Base-by-base conservation (phyloP, 164 flowering plant species). In the Magnolia kwangsiensis region DNA sequence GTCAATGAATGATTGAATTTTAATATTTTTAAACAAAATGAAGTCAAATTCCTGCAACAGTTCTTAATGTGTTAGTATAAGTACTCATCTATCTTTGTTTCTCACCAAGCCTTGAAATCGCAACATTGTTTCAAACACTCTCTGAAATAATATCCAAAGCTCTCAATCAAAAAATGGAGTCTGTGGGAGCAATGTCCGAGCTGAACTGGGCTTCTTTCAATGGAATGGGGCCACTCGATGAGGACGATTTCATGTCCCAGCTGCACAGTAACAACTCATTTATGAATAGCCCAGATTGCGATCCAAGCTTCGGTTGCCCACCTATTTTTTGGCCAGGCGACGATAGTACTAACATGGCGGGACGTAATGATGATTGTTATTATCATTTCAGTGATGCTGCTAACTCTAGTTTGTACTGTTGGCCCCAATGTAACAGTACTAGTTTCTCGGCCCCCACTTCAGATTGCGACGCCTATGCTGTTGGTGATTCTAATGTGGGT, bases 231-330 rank as follows among this genome's bases (percentile, higher is more conserved):
- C 83, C 86, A 29, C 71, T 75, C 24, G 90, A 90, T 51, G 95
- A 91, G 80, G 86, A 88, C 21, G 89, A 90, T 71, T 89, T 91
- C 86, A 86, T 92, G 93, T 85, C 92, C 10, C 89, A 88, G 74
- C 83, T 88, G 80, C 88, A 88, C 58, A 78, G 80, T 20, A 82
- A 72, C 73, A 82, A 67, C 74, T 78, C 85, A 0, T 8, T 80
- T 50, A 55, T 79, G 2, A 72, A 50, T 63, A 82, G 78, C 55
- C 69, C 73, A n/a, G 80, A 83, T 21, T 72, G 65, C 6, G 50
- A 75, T n/a, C 79, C 82, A 8, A 77, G 67, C 71, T 69, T 85
- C 51, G 84, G 74, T 50, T 63, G 63, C 24, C 24, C 75, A 18
- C 50, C 82, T 11, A 14, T 10, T 55, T 72, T 77, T 63, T 85